Evolutionary conservation across 805 yeast species (phyloP).

Genomic region (Candida vaughaniae): DNA sequence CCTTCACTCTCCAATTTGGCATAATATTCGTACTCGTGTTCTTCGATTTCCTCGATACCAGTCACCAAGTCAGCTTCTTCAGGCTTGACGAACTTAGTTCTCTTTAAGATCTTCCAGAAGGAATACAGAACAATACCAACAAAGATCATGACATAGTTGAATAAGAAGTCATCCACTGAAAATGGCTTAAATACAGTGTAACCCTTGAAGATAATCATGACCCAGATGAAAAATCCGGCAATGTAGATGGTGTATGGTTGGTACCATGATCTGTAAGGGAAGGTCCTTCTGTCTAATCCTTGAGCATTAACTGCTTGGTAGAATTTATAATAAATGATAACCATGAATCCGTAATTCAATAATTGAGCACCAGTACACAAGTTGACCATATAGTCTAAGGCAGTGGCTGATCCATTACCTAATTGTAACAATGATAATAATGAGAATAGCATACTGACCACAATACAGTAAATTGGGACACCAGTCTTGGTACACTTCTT

Average conservation of each 20-base stretch:
- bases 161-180: constrained; percentile 61
- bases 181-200: constrained; percentile 71
- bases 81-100: constrained; percentile 38
- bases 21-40: constrained; percentile 45
- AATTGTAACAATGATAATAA: constrained; percentile 31
- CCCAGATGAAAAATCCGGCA: constrained; percentile 30
- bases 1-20: constrained; percentile 30
- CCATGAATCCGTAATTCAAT: constrained; percentile 47
- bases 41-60: constrained; percentile 49
- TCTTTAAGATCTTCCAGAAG: constrained; percentile 37
- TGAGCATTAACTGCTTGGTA: constrained; percentile 41
- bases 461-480: constrained; percentile 28
- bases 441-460: constrained; percentile 23
- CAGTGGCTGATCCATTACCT: constrained; percentile 28
- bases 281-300: constrained; percentile 33
- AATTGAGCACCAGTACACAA: constrained; percentile 49
- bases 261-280: constrained; percentile 44
- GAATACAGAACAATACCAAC: constrained; percentile 29
- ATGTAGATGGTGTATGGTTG: constrained; percentile 39
- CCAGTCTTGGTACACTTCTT: constrained; percentile 16
- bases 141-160: constrained; percentile 71
- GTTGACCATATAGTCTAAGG: constrained; percentile 45
- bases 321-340: constrained; percentile 42
- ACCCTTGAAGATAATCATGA: constrained; percentile 60
- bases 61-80: constrained; percentile 46